These are phyloP conservation scores for Colletotrichum tanaceti DNA, from an alignment of 2,329 filamentous ascomycete species.

Conservation along the genomic window DNA sequence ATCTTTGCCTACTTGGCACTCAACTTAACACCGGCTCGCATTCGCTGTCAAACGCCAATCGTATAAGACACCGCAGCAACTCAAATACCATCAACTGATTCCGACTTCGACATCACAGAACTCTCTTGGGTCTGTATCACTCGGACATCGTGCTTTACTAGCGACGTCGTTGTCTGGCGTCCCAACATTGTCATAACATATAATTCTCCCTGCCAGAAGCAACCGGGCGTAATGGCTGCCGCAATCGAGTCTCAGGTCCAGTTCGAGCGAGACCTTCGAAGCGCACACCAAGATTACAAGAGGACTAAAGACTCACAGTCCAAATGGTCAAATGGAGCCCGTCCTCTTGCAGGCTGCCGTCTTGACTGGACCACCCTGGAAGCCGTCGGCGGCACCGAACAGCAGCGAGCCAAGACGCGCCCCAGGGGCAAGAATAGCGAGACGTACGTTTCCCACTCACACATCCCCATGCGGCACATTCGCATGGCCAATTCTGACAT, in stretches of 20 bases:
- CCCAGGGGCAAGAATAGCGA: conserved; percentile 48
- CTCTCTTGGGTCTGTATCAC: not conserved
- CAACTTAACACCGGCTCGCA: not conserved
- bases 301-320: conserved; percentile 55
- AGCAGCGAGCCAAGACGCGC: conserved; percentile 50
- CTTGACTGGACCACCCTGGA: conserved; percentile 38
- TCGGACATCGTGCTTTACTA: not conserved
- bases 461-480: not conserved
- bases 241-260: conserved; percentile 40
- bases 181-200: not conserved
- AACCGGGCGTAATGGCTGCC: conserved; percentile 43
- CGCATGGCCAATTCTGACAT: conserved; percentile 5
- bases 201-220: not conserved
- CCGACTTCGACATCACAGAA: not conserved
- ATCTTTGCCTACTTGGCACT: not conserved
- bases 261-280: conserved; percentile 57
- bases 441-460: conserved; percentile 47
- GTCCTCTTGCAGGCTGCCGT: conserved; percentile 47
- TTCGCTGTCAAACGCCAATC: not conserved
- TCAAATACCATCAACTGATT: not conserved
- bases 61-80: too few species aligned
- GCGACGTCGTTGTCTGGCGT: not conserved
- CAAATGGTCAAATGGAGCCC: conserved; percentile 57
- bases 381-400: conserved; percentile 44
- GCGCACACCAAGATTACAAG: conserved; percentile 56